Evolutionary conservation across 1,284 basidiomycete genomes (phyloP).

Genomic region (Marasmius oreades): DNA sequence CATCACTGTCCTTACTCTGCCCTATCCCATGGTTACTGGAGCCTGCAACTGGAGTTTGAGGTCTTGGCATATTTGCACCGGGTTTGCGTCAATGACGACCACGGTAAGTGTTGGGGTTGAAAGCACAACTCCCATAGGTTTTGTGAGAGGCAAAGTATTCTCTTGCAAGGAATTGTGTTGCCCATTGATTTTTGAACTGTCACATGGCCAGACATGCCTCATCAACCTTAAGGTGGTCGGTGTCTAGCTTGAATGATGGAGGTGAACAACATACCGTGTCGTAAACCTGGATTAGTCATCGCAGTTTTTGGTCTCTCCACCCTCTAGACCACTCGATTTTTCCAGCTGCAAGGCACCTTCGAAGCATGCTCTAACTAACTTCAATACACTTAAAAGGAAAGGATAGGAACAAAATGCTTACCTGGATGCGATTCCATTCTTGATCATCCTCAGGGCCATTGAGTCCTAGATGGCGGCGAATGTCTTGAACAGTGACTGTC

Average conservation of each 20-base stretch:
- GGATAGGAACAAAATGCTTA: conserved; percentile 16
- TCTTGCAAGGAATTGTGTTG: conserved; percentile 1
- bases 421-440: conserved; percentile 25
- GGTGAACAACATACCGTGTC: neutral
- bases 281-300: conserved; percentile 9
- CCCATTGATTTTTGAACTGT: conserved; percentile 7
- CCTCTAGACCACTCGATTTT: conserved; percentile 19
- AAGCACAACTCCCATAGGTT: conserved; percentile 3
- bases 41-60: no score
- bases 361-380: conserved; percentile 7
- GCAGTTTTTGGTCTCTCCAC: conserved; percentile 18
- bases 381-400: neutral
- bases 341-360: conserved; percentile 22
- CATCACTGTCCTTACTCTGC: no score
- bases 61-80: no score
- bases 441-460: conserved; percentile 29
- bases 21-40: no score
- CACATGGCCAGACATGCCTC: conserved; percentile 2
- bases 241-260: neutral
- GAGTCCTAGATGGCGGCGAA: conserved; percentile 29
- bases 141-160: conserved; percentile 1
- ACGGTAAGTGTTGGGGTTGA: conserved; percentile 3
- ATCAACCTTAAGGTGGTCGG: neutral
- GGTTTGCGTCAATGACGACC: no score
- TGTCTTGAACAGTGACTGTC: conserved; percentile 23